Percentiles rank a stretch among this genome's conserved stretches.
These are phyloP conservation scores for Metschnikowia colocasiae DNA, from an alignment of 805 yeast species.

Conservation along the genomic window DNA sequence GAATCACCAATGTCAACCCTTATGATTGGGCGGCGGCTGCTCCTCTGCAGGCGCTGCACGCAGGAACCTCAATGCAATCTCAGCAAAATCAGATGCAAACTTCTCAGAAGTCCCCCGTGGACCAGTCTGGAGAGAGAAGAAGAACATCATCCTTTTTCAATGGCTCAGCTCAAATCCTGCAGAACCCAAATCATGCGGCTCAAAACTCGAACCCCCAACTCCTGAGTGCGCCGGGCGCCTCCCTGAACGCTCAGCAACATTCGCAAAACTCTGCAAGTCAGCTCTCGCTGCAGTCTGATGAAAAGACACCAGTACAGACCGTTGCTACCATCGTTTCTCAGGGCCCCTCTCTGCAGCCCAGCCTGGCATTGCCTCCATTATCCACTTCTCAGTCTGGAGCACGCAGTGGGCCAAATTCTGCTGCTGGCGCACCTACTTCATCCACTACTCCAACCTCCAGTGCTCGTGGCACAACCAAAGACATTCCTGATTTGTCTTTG, in stretches of 20 bases:
- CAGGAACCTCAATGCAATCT: slow-evolving; percentile 12
- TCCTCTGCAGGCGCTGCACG: slow-evolving; percentile 9
- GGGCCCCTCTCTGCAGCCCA: slow-evolving; percentile 15
- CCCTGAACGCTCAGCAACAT: slow-evolving; percentile 2
- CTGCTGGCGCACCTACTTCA: slow-evolving; percentile 6
- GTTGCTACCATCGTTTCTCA: slow-evolving; percentile 18
- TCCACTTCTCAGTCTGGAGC: slow-evolving; percentile 5
- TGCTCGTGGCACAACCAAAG: slow-evolving; percentile 22
- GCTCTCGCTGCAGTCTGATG: slow-evolving; percentile 2
- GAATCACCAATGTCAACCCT: slow-evolving; percentile 12
- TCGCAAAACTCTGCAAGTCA: slow-evolving; percentile 1
- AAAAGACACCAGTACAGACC: slow-evolving; percentile 9
- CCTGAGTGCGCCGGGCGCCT: neutral
- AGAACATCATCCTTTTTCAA: slow-evolving; percentile 52
- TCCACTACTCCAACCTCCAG: slow-evolving; percentile 13
- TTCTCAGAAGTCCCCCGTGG: slow-evolving; percentile 3
- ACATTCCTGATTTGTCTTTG: slow-evolving; percentile 63
- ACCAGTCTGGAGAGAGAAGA: slow-evolving; percentile 37
- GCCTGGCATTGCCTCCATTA: slow-evolving; percentile 7
- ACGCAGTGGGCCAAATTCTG: slow-evolving; percentile 13
- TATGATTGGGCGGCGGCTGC: slow-evolving; percentile 17
- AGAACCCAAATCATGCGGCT: slow-evolving; percentile 5
- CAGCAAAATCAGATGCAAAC: slow-evolving; percentile 3
- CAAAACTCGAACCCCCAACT: slow-evolving; percentile 4
- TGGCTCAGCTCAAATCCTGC: slow-evolving; percentile 17